These are phyloP conservation scores for Chionographis japonica DNA, from an alignment of 106 monocot genomes.

Conservation along the genomic window DNA sequence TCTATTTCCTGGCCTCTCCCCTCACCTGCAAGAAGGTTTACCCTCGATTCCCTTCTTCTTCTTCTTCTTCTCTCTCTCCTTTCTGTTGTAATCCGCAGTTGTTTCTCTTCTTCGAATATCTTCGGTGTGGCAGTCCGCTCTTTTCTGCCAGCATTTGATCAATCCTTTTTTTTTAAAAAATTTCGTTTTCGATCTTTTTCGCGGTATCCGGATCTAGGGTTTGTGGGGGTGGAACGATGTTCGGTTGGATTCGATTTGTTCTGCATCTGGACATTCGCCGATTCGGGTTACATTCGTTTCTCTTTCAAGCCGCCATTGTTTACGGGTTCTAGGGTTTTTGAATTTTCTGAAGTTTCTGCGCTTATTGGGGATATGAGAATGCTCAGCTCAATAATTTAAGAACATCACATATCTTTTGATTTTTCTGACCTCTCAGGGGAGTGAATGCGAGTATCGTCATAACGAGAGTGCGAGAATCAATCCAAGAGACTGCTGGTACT, in stretches of 20 bases:
- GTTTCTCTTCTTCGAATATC: too few species aligned
- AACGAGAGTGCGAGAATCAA: slow-evolving; percentile 42
- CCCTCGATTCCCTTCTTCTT: neutral
- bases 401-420: neutral
- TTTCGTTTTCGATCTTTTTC: neutral
- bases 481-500: slow-evolving; percentile 51
- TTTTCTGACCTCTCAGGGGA: slow-evolving; percentile 22
- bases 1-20: slow-evolving; percentile 55
- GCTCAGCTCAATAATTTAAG: neutral
- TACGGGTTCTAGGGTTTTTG: too few species aligned
- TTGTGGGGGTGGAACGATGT: neutral
- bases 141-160: too few species aligned
- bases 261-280: too few species aligned
- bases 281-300: too few species aligned
- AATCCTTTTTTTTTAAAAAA: neutral
- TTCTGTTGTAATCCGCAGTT: too few species aligned
- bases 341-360: too few species aligned
- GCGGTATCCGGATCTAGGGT: neutral
- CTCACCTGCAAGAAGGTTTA: slow-evolving; percentile 60
- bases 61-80: too few species aligned
- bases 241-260: too few species aligned
- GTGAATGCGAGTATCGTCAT: slow-evolving; percentile 52
- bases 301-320: too few species aligned
- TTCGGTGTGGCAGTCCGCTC: too few species aligned
- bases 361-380: too few species aligned